Base-by-base conservation (phyloP, 2,329 filamentous ascomycete species). In the Waltergamsia citrina region DNA sequence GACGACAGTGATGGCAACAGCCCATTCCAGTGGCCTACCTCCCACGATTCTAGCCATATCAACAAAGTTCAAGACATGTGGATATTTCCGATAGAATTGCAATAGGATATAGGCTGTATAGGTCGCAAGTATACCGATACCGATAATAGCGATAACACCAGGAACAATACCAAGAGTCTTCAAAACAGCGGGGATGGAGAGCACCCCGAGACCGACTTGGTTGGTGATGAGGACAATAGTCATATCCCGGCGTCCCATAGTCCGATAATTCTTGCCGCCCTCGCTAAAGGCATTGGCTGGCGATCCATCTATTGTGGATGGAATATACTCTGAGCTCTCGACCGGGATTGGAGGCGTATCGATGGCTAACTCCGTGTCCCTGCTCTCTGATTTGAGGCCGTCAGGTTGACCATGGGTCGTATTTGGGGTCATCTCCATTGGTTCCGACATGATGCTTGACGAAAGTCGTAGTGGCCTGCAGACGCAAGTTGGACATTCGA, bases 131-230 rank as follows among this genome's bases (percentile, higher is more conserved):
- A 81, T 69, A 16, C 80, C 61, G 2, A 57, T 65, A 6, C 79
- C 79, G 35, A 83, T 63, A 16, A 80, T 83, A 50, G 81, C 52
- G 40, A 84, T 80, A 36, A 84, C 48, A 22, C 79, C 78, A 0
- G 79, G 79, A 6, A 83, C 71, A 14, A 84, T 63, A 7, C 79
- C 80, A 22, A 84, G 65, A 7, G 78, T 60, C 5, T 78, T 76
- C 54, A 84, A 81, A 0, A 78, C 80, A 53, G 74, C 79, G 4
- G 81, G 81, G 41, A 84, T 80, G 1, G 78, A 82, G 67, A 85
- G 78, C 53, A 60, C 55, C n/a, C 56, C 57, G 4, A 59, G 47
- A 28, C 52, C 53, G 38, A 59, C 47, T 37, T 58, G 50, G 34
- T 56, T 56, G 20, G 51, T 54, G 7, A 57, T 39, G 2, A 58